Percentiles rank a stretch among this genome's conserved stretches.
Evolutionary conservation across 2,329 filamentous ascomycete species (phyloP).

Genomic region (Calonectria ilicicola): DNA sequence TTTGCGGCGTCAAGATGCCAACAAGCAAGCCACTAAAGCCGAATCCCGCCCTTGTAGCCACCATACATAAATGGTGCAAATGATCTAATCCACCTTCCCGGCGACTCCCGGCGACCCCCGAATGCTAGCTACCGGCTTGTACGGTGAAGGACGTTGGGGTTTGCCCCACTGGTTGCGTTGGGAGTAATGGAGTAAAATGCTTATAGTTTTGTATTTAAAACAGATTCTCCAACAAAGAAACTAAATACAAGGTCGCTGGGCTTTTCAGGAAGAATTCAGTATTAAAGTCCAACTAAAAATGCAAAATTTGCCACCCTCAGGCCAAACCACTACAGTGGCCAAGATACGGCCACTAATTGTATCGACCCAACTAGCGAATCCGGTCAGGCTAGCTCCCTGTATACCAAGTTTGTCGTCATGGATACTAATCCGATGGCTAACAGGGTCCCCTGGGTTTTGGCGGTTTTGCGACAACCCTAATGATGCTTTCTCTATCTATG

Average conservation of each 20-base stretch:
- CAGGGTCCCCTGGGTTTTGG: conserved; percentile 14
- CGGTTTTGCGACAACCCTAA: conserved; percentile 64
- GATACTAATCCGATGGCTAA: neutral
- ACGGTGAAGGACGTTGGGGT: neutral
- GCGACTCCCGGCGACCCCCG: neutral
- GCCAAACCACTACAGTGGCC: too few species aligned
- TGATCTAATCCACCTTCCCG: neutral
- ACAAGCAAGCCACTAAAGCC: neutral
- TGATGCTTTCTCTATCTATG: conserved; percentile 63
- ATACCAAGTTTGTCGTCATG: neutral
- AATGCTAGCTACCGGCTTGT: neutral
- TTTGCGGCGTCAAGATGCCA: neutral
- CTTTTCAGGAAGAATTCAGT: neutral
- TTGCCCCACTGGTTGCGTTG: neutral
- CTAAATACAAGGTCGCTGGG: neutral
- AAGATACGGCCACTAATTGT: neutral
- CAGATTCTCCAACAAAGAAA: too few species aligned
- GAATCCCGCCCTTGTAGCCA: neutral
- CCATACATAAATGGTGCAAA: neutral
- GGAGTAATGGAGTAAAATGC: neutral
- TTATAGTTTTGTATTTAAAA: neutral
- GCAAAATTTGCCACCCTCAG: neutral
- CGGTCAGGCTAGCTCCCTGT: neutral
- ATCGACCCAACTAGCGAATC: neutral
- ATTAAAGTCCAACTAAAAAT: neutral